Base-by-base conservation (phyloP, 208 protist genomes). In the Acanthamoeba triangularis region DNA sequence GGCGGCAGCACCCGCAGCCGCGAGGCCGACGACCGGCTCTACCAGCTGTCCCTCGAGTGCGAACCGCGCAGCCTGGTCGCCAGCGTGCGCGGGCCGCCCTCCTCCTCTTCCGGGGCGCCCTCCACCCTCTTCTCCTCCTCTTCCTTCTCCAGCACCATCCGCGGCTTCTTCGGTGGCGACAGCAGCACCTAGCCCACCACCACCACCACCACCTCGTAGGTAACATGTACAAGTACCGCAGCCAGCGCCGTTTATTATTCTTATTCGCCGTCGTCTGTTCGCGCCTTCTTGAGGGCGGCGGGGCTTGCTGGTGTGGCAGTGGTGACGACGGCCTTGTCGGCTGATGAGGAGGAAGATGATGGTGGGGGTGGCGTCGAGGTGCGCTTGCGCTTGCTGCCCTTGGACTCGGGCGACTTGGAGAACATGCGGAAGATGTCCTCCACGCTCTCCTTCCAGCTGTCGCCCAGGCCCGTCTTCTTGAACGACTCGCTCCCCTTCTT, bases 351-450 rank as follows among this genome's bases (percentile, higher is more conserved):
- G 7, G 54, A 59, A 14, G 25, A 0, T 11, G 13, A 14, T 72
- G 65, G 65, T 28, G 61, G 61, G 0, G 65, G 14, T 6, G 35
- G 37, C 65, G 30, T 33, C 65, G 65, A 72, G 7, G 72, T 6
- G 44, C 52, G 80, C n/a, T 63, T 88, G n/a, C 80, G 44, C 80
- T 88, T 88, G 80, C 4, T 7, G 2, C 44, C 80, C 44, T 54
- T 61, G 47, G 80, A 54, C n/a, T 88, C 52, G 10, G 80, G 80
- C 80, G 80, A 88, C 13, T 88, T 88, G 28, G 80, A 88, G 80
- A 88, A 88, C 80, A 88, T 88, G 49, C 80, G 80, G 33, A 88
- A 88, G 80, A 88, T 44, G 80, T 88, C 80, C 52, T 88, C 80
- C 30, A 88, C 80, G 49, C 49, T 65, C 49, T 88, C 80, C 80